Base-by-base conservation (phyloP, 2,329 filamentous ascomycete species). In the Clarireedia sp. region DNA sequence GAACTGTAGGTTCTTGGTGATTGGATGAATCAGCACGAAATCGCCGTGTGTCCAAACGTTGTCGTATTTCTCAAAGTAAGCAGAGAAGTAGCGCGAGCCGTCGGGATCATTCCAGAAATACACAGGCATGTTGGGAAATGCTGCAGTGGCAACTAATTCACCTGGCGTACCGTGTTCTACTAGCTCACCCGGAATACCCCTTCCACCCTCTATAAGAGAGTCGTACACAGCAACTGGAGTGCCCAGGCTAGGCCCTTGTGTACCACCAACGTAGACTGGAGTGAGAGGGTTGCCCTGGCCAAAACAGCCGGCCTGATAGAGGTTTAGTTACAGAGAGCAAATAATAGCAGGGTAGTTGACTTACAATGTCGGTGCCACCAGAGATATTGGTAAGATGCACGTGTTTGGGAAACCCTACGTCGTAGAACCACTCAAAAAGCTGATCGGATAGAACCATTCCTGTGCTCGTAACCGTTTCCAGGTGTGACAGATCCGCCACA, bases 11-110 rank as follows among this genome's bases (percentile, higher is more conserved):
- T 81, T 78, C 6, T 81, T 79, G 1, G 87, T 91, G 3, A 71
- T 61, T 0, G 87, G 87, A 64, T 92, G 82, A 14, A 87, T 73
- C 37, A 79, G 78, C 64, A 89, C 83, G 67, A 91, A 92, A 66
- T 94, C 89, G 21, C 89, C 89, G 60, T 94, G 89, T 0, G 87
- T 86, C 89, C 89, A 94, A 1, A 88, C 87, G 54, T 82, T 73
- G 6, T 77, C 72, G 71, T 82, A 87, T 48, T 82, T 78, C 1
- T 73, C 76, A 64, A 86, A 87, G 68, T 87, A 80, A 24, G 81
- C 77, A 1, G 74, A 69, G 60, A 75, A 77, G 69, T 85, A 87
- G 58, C 0, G 46, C 14, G 60, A 43, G 51, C 60, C 37, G 44
- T 58, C 58, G 58, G 59, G 65, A 68, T 84, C 81, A 62, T 77